Conservation (phyloP, 257 asterid genomes). For the Euphrasia confusa region DNA sequence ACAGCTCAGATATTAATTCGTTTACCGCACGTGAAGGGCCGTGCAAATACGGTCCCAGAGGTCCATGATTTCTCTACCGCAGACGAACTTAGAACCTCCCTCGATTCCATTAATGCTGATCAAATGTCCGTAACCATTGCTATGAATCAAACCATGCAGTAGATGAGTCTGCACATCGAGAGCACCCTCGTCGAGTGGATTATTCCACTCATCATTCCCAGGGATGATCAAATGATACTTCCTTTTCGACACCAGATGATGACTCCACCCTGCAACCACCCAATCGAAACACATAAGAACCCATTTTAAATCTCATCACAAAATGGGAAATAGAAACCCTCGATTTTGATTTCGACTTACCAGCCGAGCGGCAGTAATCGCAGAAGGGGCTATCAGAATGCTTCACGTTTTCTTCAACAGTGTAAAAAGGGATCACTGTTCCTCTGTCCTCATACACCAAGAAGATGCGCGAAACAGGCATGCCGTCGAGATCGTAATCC, state of each 20-base stretch:
- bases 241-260: conserved; percentile 74
- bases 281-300: conserved; percentile 1
- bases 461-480: conserved; percentile 65
- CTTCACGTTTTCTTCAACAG: conserved; percentile 65
- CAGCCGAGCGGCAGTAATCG: conserved; percentile 71
- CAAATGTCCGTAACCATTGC: conserved; percentile 86
- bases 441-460: conserved; percentile 62
- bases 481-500: conserved; percentile 50
- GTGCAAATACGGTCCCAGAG: conserved; percentile 88
- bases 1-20: conserved; percentile 14
- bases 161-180: conserved; percentile 61
- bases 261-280: conserved; percentile 70
- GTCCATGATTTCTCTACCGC: conserved; percentile 75
- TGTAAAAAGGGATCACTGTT: conserved; percentile 61
- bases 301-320: conserved; percentile 11
- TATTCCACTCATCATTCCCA: conserved; percentile 61
- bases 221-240: conserved; percentile 89
- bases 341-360: conserved; percentile 23
- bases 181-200: conserved; percentile 45
- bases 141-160: conserved; percentile 81
- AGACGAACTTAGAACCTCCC: conserved; percentile 65
- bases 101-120: conserved; percentile 76
- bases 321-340: background rate
- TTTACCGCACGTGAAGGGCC: conserved; percentile 54
- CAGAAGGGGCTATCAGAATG: conserved; percentile 53